A percentile compares a stretch with the other conserved stretches of the same genome.
Conservation (phyloP, 257 asterid genomes). For the Salvia hispanica region DNA sequence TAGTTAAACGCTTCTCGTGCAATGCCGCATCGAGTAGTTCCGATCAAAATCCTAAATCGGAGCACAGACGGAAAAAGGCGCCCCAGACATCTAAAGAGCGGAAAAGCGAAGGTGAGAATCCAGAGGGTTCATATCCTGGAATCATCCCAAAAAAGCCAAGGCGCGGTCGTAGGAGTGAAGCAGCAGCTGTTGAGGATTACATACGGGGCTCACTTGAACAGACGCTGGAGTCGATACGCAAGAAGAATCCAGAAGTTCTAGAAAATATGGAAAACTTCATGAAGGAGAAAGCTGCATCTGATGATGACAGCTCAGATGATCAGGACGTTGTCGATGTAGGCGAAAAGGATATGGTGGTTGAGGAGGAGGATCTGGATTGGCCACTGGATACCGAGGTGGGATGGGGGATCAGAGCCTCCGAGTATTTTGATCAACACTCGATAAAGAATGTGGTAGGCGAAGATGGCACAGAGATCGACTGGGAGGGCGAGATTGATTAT, state of each 20-base stretch:
- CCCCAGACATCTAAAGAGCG: slow-evolving; percentile 33
- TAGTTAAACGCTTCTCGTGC: slow-evolving; percentile 40
- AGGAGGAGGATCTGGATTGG: slow-evolving; percentile 93
- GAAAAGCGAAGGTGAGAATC: slow-evolving; percentile 36
- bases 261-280: slow-evolving; percentile 58
- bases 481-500: slow-evolving; percentile 93
- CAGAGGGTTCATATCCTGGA: slow-evolving; percentile 45
- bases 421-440: slow-evolving; percentile 81
- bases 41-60: slow-evolving; percentile 34
- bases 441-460: slow-evolving; percentile 73
- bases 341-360: slow-evolving; percentile 51
- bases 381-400: slow-evolving; percentile 96
- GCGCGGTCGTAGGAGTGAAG: slow-evolving; percentile 88
- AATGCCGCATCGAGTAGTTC: slow-evolving; percentile 41
- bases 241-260: slow-evolving; percentile 67
- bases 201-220: slow-evolving; percentile 60
- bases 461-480: slow-evolving; percentile 77
- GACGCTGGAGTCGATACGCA: slow-evolving; percentile 66
- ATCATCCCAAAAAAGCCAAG: slow-evolving; percentile 72
- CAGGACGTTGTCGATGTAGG: slow-evolving; percentile 43
- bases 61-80: slow-evolving; percentile 37
- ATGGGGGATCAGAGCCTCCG: slow-evolving; percentile 96
- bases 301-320: slow-evolving; percentile 40
- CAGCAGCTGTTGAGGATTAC: slow-evolving; percentile 91
- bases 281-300: slow-evolving; percentile 51